phyloP scores from a whole-genome alignment of 2,329 filamentous ascomycete species.

The Trichoderma sp. region DNA sequence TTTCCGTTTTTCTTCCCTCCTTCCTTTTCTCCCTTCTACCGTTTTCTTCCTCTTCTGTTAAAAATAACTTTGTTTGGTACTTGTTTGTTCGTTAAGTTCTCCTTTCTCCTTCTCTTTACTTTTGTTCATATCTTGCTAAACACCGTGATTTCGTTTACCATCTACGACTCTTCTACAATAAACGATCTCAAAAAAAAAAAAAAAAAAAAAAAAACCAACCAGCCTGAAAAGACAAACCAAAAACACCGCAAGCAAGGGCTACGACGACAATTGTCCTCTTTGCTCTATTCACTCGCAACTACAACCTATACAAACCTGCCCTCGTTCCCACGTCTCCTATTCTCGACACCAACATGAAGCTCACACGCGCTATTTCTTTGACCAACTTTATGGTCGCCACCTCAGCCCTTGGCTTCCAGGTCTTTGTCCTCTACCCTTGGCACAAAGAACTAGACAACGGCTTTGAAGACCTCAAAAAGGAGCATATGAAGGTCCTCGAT shows the following conservation, averaged over 20 bases:
- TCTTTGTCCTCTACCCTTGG: constrained; percentile 10
- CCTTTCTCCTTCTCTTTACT: background rate
- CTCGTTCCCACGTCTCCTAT: background rate
- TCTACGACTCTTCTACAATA: background rate
- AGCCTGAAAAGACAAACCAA: background rate
- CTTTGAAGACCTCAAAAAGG: constrained; percentile 10
- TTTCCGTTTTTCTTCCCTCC: background rate
- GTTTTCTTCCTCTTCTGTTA: background rate
- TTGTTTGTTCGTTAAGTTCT: background rate
- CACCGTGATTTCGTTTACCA: background rate
- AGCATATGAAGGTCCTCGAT: constrained; percentile 9
- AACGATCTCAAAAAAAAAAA: background rate
- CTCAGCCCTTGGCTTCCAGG: constrained; percentile 11
- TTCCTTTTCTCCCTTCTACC: background rate
- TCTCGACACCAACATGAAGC: background rate
- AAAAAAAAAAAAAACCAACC: background rate
- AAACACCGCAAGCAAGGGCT: background rate
- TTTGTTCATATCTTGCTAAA: background rate
- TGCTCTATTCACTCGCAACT: background rate
- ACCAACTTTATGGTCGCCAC: constrained; percentile 14
- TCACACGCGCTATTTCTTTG: constrained; percentile 8
- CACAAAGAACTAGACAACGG: constrained; percentile 7
- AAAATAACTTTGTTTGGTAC: background rate
- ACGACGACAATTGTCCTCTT: background rate
- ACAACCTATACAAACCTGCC: background rate